These are phyloP conservation scores for Dichomitus squalens DNA, from an alignment of 1,284 basidiomycete genomes.

Conservation along the genomic window DNA sequence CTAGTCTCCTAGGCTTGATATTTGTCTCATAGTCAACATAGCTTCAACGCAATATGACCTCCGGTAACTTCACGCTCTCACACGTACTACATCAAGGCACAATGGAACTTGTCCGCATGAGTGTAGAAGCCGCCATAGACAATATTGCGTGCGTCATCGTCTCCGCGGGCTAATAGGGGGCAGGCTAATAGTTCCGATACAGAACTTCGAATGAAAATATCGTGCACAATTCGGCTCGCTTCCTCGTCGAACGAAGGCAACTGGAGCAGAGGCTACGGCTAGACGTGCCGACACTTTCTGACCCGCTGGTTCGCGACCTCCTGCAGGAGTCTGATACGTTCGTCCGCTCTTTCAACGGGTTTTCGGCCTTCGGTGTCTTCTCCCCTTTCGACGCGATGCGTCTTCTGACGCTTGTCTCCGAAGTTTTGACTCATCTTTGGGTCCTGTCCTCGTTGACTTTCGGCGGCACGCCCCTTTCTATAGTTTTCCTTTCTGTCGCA, in stretches of 20 bases:
- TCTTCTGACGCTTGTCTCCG: constrained; percentile 67
- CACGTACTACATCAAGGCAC: constrained; percentile 54
- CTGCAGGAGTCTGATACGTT: constrained; percentile 84
- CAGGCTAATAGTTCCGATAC: not conserved
- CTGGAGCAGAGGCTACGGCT: constrained; percentile 75
- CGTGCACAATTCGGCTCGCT: constrained; percentile 70
- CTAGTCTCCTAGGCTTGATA: constrained; percentile 8
- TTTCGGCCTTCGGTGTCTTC: constrained; percentile 67
- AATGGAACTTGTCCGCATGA: constrained; percentile 64
- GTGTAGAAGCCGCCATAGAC: constrained; percentile 67
- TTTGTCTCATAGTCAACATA: constrained; percentile 53
- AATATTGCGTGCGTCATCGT: constrained; percentile 62
- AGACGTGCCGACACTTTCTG: constrained; percentile 75
- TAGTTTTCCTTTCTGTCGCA: constrained; percentile 60
- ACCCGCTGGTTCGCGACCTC: constrained; percentile 70
- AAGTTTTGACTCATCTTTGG: constrained; percentile 68
- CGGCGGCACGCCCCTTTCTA: constrained; percentile 53
- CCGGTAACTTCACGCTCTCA: constrained; percentile 11
- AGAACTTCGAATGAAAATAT: constrained; percentile 71
- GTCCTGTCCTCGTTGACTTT: constrained; percentile 70
- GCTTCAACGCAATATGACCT: constrained; percentile 61
- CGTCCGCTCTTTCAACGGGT: constrained; percentile 70
- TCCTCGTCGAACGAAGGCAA: constrained; percentile 74
- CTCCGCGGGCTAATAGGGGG: not conserved
- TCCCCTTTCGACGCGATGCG: constrained; percentile 79